Base-by-base conservation (phyloP, 352 stramenopile species). In the Pythium biforme region DNA sequence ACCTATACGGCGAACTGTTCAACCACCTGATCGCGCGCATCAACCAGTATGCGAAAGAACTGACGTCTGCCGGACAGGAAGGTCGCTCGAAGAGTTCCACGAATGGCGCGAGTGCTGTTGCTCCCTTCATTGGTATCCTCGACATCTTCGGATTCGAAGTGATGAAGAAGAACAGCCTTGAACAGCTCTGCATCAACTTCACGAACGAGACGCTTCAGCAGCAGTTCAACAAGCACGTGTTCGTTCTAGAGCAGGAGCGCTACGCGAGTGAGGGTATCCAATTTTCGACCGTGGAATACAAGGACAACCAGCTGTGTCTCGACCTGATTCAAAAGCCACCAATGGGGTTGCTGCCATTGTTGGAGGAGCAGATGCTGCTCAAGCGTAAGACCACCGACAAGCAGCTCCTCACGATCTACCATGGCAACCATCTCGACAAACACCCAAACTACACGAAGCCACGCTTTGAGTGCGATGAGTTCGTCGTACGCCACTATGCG, bases 81-180 rank as follows among this genome's bases (percentile, higher is more conserved):
- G 19, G 67, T 15, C 19, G 45, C 7, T 11, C 43, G 0, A 55
- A 55, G 23, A 50, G 14, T 1, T 33, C 43, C 26, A 57, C 48
- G 9, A n/a, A 15, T 19, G 27, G 23, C 1, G 20, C 33, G 6
- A 19, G 6, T 5, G 33, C 50, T 0, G 46, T 55, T 8, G 50
- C 40, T 3, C 58, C 76, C 1, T 94, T 92, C 23, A 95, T 97
- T 49, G 89, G 87, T 12, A 94, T 97, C 26, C 71, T 97, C 17
- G 89, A 97, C 64, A 97, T 97, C 43, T 97, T 97, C 63, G 89
- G 89, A 11, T 96, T 97, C 59, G 89, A 97, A 62, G 86, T 89
- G 20, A 93, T 97, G 83, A 70, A 86, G 52, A 77, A 72, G 41
- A 97, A 97, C 72, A 94, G 79, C 37, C 73, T 97, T 12, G 89